Evolutionary conservation across 768 basidiomycete species (phyloP), one percentile per base, ranked within the genome.

Genomic region (Termitomyces sp.): DNA sequence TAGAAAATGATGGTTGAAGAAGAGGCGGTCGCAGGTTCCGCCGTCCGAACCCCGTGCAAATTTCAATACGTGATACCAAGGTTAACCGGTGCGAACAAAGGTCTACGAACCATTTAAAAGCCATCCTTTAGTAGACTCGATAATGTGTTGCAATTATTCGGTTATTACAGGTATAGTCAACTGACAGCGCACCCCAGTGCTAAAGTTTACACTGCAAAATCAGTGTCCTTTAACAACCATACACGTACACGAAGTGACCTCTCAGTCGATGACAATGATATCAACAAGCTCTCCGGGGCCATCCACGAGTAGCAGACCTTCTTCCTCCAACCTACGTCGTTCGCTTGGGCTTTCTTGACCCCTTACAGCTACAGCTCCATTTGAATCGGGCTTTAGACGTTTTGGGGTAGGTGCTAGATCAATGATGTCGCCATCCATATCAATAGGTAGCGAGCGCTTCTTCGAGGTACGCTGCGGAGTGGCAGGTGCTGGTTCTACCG

Each of bases 221-320:
- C 21, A 16, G 34, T 27, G 2, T 11, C 8, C 8, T 12, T 19
- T 32, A 5, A 21, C 8, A 40, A 40, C 42, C 23, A 35, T 7
- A 5, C 21, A 34, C 3, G 14, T 37, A 39, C 28, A 28, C 3
- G 11, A 37, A 54, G 10, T n/a, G 35, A 27, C 23, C n/a, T 25
- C 30, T 61, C 52, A 60, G 34, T 79, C 70, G 80, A 64, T 86
- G 81, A 60, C 78, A 52, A 85, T 84, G 11, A 84, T 68, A 59
- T 86, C 84, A 34, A 76, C 77, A 30, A 85, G 66, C 61, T 85
- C 84, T 55, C 81, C 74, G 34, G 73, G 76, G 11, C 74, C 72
- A 32, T 89, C 88, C 67, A 93, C 68, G 62, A 90, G 59, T 34
- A 93, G 67, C 44, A 92, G 63, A 9, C 90, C 91, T 54, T 92